These are phyloP conservation scores for Neurospora pannonica DNA, from an alignment of 495 filamentous ascomycete species.

Conservation along the genomic window DNA sequence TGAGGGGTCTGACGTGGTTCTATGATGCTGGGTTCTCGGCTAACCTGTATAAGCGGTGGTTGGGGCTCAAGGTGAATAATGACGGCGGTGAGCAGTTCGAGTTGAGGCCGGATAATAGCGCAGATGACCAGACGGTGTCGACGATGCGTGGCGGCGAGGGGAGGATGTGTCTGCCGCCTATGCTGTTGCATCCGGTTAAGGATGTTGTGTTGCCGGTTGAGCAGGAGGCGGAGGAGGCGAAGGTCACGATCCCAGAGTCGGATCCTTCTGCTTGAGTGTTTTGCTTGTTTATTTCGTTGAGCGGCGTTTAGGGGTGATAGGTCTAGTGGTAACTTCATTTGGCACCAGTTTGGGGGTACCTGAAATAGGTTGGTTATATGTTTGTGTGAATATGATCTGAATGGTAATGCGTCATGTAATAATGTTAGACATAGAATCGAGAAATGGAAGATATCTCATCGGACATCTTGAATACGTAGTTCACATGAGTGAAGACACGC, in stretches of 20 bases:
- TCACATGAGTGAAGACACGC: background rate
- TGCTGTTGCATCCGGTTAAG: slow-evolving; percentile 93
- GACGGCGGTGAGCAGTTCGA: slow-evolving; percentile 82
- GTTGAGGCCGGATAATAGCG: slow-evolving; percentile 42
- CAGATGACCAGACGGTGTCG: slow-evolving; percentile 36
- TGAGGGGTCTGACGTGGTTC: slow-evolving; percentile 84
- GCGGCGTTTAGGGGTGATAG: slow-evolving; percentile 5
- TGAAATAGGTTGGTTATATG: background rate
- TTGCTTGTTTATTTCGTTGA: background rate
- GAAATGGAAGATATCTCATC: background rate
- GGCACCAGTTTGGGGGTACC: background rate
- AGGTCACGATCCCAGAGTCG: slow-evolving; percentile 19
- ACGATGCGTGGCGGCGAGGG: slow-evolving; percentile 54
- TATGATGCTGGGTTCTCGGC: slow-evolving; percentile 80
- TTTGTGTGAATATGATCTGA: background rate
- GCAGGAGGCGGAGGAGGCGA: slow-evolving; percentile 37
- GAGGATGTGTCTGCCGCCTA: slow-evolving; percentile 85
- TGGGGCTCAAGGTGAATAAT: slow-evolving; percentile 75
- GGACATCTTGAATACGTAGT: background rate
- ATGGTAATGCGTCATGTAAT: background rate
- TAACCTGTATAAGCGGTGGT: slow-evolving; percentile 79
- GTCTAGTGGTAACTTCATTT: too few species aligned
- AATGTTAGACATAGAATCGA: background rate
- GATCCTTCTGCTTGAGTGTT: slow-evolving; percentile 27
- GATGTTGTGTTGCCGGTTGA: slow-evolving; percentile 70